Percentiles rank a stretch among this genome's conserved stretches.
Conservation (phyloP, 495 filamentous ascomycete genomes). For the Opeltia flavorubescens region DNA sequence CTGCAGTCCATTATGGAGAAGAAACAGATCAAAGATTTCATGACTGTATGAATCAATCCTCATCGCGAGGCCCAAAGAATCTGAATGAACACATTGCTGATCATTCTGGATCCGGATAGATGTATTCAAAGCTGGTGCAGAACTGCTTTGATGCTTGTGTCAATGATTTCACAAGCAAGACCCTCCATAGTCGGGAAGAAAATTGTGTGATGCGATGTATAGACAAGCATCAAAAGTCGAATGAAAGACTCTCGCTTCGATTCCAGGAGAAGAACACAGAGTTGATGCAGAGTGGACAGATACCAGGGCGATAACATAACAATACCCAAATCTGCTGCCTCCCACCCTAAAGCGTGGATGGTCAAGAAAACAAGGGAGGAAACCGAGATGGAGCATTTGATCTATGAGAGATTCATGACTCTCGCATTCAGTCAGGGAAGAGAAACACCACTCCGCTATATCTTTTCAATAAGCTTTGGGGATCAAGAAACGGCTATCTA, state of each 20-base stretch:
- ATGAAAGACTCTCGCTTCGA: conserved; percentile 70
- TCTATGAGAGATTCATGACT: too few species aligned
- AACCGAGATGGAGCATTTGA: too few species aligned
- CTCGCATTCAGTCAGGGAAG: too few species aligned
- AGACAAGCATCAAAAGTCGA: conserved; percentile 82
- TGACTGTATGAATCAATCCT: conserved; percentile 45
- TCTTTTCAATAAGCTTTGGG: too few species aligned
- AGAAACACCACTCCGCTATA: too few species aligned
- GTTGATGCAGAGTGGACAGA: conserved; percentile 60
- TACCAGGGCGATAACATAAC: conserved; percentile 26
- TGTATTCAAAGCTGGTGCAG: conserved; percentile 93
- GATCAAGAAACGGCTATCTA: too few species aligned
- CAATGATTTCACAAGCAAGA: conserved; percentile 97
- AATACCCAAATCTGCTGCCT: too few species aligned
- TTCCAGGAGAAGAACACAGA: conserved; percentile 90
- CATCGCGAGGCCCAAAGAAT: neutral
- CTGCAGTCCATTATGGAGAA: conserved; percentile 83
- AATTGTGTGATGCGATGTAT: conserved; percentile 87
- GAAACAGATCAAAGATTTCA: conserved; percentile 97
- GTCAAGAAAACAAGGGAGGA: too few species aligned
- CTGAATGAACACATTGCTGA: too few species aligned
- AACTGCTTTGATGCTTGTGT: conserved; percentile 94
- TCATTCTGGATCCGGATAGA: too few species aligned
- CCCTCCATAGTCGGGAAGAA: conserved; percentile 70
- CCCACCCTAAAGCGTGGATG: too few species aligned